Evolutionary conservation across 1,284 basidiomycete species (phyloP).

Genomic region (Pascua guehoae): DNA sequence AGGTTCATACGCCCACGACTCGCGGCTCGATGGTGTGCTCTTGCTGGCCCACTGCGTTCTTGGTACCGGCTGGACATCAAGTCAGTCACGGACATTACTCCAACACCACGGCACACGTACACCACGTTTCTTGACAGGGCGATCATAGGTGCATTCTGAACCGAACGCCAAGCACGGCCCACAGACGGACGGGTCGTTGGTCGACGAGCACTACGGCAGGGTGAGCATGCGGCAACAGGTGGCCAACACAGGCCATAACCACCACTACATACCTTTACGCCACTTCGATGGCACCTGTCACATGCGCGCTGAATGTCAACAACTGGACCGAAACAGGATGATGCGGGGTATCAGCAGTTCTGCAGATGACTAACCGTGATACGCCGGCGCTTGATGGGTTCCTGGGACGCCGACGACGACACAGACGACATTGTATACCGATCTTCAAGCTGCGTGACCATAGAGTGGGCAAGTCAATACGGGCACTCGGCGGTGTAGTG

Average conservation of each 20-base stretch:
- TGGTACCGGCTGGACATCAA: conserved; percentile 7
- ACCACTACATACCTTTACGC: conserved; percentile 32
- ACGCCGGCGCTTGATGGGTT: conserved; percentile 8
- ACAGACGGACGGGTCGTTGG: conserved; percentile 27
- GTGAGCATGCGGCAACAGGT: background rate
- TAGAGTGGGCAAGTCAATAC: too few species aligned
- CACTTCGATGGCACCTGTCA: conserved; percentile 44
- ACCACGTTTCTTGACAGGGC: conserved; percentile 43
- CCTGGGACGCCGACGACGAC: background rate
- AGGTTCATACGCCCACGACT: conserved; percentile 29
- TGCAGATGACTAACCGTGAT: conserved; percentile 5
- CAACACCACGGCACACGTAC: conserved; percentile 22
- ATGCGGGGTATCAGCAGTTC: background rate
- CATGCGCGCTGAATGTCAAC: conserved; percentile 35
- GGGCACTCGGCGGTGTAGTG: too few species aligned
- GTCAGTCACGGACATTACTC: background rate
- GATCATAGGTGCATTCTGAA: conserved; percentile 40
- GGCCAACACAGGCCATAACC: background rate
- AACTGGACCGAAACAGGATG: conserved; percentile 10
- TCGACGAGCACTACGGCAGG: conserved; percentile 30
- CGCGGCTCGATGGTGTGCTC: background rate
- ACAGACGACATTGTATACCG: too few species aligned
- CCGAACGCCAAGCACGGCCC: conserved; percentile 40
- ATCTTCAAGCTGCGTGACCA: too few species aligned
- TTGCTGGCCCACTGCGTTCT: background rate